phyloP scores from a whole-genome alignment of 2,329 filamentous ascomycete genomes.

The Ophiostoma novo-ulmi region DNA sequence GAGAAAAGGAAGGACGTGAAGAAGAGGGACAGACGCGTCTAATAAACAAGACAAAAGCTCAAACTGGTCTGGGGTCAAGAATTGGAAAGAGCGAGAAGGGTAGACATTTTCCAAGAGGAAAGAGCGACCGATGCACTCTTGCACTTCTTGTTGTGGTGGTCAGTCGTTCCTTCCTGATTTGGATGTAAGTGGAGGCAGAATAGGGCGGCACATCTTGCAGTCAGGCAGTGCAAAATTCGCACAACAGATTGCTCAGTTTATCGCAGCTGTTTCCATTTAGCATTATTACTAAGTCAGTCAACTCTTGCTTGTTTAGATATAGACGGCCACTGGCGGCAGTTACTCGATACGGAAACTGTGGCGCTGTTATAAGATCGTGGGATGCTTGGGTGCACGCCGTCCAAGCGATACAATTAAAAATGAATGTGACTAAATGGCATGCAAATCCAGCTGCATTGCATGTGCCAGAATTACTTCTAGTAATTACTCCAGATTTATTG shows the following conservation, averaged over 20 bases:
- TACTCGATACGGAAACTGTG: neutral
- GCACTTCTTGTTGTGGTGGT: neutral
- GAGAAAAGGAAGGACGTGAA: neutral
- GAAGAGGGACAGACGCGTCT: neutral
- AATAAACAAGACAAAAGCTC: neutral
- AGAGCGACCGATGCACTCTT: conserved; percentile 1
- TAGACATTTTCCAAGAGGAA: neutral
- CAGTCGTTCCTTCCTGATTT: conserved; percentile 15
- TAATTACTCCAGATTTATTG: no score
- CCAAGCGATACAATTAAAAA: neutral
- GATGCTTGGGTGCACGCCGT: neutral
- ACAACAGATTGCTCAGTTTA: neutral
- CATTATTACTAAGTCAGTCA: neutral
- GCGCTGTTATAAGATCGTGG: neutral
- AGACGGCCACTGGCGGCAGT: neutral
- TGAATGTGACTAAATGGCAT: no score
- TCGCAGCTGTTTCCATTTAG: neutral
- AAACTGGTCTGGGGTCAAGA: neutral
- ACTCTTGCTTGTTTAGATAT: neutral
- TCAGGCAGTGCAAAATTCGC: neutral
- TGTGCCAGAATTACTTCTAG: no score
- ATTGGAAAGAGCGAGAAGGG: neutral
- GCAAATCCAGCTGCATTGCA: no score
- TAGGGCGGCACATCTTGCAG: neutral
- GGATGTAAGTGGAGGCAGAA: conserved; percentile 13